Evolutionary conservation across 768 basidiomycete genomes (phyloP).

Genomic region (Tulasnella sp.): DNA sequence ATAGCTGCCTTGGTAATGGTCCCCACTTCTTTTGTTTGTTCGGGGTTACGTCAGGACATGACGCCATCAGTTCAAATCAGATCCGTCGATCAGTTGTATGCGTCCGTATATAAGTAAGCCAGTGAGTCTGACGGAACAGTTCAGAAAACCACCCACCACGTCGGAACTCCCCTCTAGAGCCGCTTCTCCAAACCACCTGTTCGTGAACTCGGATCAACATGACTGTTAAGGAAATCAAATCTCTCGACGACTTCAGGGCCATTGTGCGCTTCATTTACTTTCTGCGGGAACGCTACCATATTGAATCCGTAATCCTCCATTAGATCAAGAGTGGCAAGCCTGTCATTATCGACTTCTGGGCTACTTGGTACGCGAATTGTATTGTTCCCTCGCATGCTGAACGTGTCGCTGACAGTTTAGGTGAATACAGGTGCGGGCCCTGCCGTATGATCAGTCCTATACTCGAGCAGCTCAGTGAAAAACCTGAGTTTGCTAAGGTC

Average conservation of each 20-base stretch:
- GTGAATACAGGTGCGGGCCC: slow-evolving; percentile 11
- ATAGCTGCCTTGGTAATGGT: neutral
- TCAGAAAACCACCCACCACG: too few relatives aligned
- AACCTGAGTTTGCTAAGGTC: neutral
- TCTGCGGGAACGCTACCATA: too few relatives aligned
- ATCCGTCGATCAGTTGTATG: too few relatives aligned
- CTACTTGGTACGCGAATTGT: neutral
- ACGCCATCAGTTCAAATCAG: neutral
- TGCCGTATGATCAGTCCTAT: slow-evolving; percentile 19
- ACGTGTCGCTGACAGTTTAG: neutral
- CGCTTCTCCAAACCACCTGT: too few relatives aligned
- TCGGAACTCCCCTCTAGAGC: too few relatives aligned
- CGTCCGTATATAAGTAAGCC: neutral
- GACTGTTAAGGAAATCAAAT: neutral
- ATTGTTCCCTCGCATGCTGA: neutral
- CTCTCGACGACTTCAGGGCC: neutral
- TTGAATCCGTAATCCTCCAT: neutral
- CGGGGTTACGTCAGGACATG: too few relatives aligned
- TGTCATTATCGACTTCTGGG: neutral
- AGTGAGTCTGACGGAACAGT: too few relatives aligned
- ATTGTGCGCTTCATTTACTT: neutral
- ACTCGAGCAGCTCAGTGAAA: neutral
- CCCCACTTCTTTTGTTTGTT: neutral
- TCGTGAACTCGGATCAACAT: neutral
- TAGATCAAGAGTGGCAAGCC: neutral